These are phyloP conservation scores for Alnus rubra DNA, from an alignment of 306 rosid species.

Conservation along the genomic window DNA sequence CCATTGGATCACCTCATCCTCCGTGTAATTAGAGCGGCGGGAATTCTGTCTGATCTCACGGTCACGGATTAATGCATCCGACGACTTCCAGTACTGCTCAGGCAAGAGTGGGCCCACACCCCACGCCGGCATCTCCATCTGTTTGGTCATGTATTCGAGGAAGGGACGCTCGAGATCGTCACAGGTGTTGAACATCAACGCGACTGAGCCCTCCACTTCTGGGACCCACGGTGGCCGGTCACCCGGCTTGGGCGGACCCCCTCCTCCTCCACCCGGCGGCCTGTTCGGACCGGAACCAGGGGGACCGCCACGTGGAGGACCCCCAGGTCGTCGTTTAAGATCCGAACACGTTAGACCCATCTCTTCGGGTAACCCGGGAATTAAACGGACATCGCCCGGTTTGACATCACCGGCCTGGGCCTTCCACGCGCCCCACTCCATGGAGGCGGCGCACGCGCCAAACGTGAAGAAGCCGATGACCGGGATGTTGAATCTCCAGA, in stretches of 20 bases:
- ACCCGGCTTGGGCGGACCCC: conserved; percentile 42
- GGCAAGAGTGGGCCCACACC: conserved; percentile 79
- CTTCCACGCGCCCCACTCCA: conserved; percentile 60
- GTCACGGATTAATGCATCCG: conserved; percentile 43
- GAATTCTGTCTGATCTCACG: conserved; percentile 30
- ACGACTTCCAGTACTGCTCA: conserved; percentile 54
- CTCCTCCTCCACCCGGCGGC: neutral
- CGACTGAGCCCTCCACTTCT: conserved; percentile 25
- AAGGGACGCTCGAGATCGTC: conserved; percentile 65
- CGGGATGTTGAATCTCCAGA: conserved; percentile 46
- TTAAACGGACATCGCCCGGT: conserved; percentile 42
- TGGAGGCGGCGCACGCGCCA: conserved; percentile 55
- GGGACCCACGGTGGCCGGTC: conserved; percentile 45
- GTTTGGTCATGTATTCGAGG: conserved; percentile 34
- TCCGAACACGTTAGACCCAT: conserved; percentile 46
- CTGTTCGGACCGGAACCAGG: neutral
- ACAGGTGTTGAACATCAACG: conserved; percentile 68
- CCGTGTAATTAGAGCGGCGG: conserved; percentile 36
- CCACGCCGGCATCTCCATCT: conserved; percentile 51
- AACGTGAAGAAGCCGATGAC: conserved; percentile 54
- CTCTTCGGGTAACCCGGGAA: conserved; percentile 58
- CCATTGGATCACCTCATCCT: conserved; percentile 61
- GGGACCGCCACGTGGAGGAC: conserved; percentile 16
- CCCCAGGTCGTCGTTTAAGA: conserved; percentile 25
- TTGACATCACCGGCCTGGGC: conserved; percentile 41